Conservation (phyloP, 495 filamentous ascomycete species). For the Annulohypoxylon stygium region DNA sequence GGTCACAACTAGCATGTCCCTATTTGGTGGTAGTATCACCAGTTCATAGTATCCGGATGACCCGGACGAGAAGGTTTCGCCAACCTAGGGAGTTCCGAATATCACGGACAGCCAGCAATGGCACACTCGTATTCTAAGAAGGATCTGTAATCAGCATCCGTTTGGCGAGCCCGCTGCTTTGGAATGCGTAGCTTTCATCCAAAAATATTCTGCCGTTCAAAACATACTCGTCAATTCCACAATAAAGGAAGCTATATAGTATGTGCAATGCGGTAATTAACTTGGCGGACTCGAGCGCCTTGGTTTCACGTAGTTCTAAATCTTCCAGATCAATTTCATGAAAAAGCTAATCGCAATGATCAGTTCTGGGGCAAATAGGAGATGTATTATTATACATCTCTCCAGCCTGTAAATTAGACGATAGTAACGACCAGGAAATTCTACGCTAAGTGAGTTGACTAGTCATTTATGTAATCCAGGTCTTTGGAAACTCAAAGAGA, state of each 20-base stretch:
- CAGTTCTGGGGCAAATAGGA: background rate
- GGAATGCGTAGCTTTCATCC: background rate
- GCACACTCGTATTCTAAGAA: background rate
- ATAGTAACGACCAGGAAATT: too few relatives aligned
- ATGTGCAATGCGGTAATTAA: background rate
- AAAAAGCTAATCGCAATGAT: background rate
- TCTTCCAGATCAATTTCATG: background rate
- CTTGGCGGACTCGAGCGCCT: background rate
- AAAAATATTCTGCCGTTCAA: background rate
- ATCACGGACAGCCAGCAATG: background rate
- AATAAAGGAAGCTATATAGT: background rate
- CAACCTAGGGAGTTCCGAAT: background rate
- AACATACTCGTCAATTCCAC: background rate
- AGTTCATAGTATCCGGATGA: background rate
- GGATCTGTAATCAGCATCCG: background rate
- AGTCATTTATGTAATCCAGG: too few relatives aligned
- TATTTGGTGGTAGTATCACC: background rate
- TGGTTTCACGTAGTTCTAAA: background rate
- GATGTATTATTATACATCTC: background rate
- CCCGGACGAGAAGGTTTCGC: background rate
- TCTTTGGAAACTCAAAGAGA: background rate
- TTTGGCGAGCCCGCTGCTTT: background rate
- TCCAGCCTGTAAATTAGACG: background rate
- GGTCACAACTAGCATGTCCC: background rate
- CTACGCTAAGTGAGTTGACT: too few relatives aligned